Conservation (phyloP, 257 asterid genomes). For the Nicotiana knightiana region DNA sequence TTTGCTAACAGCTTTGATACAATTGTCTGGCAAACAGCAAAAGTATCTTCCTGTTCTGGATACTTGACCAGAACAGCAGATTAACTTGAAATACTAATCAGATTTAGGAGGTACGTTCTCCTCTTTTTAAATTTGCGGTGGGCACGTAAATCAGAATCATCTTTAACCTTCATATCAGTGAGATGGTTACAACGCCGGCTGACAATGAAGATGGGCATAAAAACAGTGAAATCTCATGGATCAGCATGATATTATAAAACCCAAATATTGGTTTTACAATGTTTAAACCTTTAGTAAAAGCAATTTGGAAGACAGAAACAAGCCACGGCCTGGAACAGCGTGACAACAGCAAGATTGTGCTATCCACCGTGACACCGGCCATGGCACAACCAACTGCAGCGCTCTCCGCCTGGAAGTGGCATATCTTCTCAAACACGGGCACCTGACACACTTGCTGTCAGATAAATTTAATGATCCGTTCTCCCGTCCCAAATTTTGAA, state of each 20-base stretch:
- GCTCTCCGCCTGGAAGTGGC: no score
- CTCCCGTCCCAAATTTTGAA: no score
- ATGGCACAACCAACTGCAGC: no score
- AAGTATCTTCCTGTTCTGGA: conserved; percentile 6
- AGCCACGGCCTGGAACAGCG: background rate
- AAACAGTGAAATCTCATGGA: background rate
- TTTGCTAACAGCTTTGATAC: conserved; percentile 11
- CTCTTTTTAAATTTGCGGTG: background rate
- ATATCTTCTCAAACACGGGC: no score
- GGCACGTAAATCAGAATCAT: background rate
- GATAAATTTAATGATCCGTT: no score
- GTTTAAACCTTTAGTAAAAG: background rate
- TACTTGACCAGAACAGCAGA: background rate
- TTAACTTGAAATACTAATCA: background rate
- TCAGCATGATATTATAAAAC: background rate
- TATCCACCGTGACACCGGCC: no score
- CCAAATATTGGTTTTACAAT: background rate
- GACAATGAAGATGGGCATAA: background rate
- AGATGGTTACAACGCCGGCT: background rate
- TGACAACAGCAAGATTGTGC: no score
- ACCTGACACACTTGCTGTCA: no score
- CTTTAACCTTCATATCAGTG: conserved; percentile 6
- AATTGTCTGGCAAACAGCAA: conserved; percentile 7
- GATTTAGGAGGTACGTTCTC: background rate
- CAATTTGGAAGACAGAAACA: background rate